Evolutionary conservation across 257 asterid genomes (phyloP), one percentile per base, ranked within the genome.

Genomic region (Anisodus acutangulus): DNA sequence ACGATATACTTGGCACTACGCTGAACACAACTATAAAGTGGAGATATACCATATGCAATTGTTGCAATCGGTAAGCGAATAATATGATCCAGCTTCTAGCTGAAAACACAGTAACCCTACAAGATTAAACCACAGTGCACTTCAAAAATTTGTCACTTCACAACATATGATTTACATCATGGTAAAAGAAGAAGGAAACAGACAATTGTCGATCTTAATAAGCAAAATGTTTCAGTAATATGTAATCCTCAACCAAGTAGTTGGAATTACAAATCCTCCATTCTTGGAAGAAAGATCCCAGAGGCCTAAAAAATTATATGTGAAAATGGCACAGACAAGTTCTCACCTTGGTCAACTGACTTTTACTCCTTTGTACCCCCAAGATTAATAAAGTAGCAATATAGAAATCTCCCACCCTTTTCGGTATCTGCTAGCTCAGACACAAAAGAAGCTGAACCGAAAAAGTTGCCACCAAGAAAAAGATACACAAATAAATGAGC

Each of bases 21-120:
- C 35, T 78, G 82, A 78, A 31, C 45, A 78, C 17, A 74, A 15
- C 78, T 12, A 53, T 31, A 53, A 78, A 78, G 82, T 8, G 54
- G 49, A 54, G 49, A 78, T 88, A 51, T 92, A 97, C 99, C 98
- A 87, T 97, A 97, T 63, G 97, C 92, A 85, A 91, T 82, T 67
- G 97, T 86, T 74, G 97, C 98, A 91, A 94, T 93, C 4, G 98
- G 99, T 71, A 97, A 90, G 87, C 94, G 98, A 85, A 97, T 87
- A 78, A 97, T 85, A 85, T 93, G 98, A 91, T 97, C 95, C 97
- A 97, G 85, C 91, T 94, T 97, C 90, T 97, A 98, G 91, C 97
- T 97, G 92, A 93, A 95, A 86, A 94, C 92, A 84, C 94, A 97
- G 90, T 95, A 97, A 82, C 99, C 98, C 99, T 93, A 88, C 92